Evolutionary conservation across 768 basidiomycete genomes (phyloP).

Genomic region (Mycena galericulata): DNA sequence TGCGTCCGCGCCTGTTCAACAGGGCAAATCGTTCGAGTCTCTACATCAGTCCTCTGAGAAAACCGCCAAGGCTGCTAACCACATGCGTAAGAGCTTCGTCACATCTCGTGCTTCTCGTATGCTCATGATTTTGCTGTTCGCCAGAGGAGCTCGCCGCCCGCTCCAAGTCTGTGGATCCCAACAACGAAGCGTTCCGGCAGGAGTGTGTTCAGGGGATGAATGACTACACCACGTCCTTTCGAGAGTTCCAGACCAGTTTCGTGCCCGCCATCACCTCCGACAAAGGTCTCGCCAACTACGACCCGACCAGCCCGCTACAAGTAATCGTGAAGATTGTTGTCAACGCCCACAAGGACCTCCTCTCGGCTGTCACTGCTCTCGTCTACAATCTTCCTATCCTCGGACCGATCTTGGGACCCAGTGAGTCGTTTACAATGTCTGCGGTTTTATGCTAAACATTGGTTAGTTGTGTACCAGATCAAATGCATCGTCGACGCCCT

Average conservation of each 20-base stretch:
- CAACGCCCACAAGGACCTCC: slow-evolving; percentile 60
- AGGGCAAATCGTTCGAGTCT: background rate
- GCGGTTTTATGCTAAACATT: slow-evolving; percentile 4
- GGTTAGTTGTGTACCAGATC: slow-evolving; percentile 65
- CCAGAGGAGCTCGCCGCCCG: slow-evolving; percentile 50
- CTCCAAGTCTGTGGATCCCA: slow-evolving; percentile 38
- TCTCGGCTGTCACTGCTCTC: slow-evolving; percentile 48
- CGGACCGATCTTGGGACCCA: slow-evolving; percentile 64
- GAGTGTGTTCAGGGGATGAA: slow-evolving; percentile 51
- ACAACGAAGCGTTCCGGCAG: slow-evolving; percentile 51
- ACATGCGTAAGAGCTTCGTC: slow-evolving; percentile 45
- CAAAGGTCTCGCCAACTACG: slow-evolving; percentile 66
- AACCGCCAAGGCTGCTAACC: slow-evolving; percentile 29
- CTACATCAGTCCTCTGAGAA: background rate
- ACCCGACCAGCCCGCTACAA: slow-evolving; percentile 57
- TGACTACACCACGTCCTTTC: slow-evolving; percentile 48
- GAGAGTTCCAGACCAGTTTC: slow-evolving; percentile 48
- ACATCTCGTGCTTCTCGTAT: background rate
- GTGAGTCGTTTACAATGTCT: slow-evolving; percentile 52
- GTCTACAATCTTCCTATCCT: slow-evolving; percentile 56
- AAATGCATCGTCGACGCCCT: slow-evolving; percentile 70
- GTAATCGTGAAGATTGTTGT: slow-evolving; percentile 61
- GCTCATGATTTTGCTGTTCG: slow-evolving; percentile 4
- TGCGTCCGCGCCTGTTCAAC: slow-evolving; percentile 8
- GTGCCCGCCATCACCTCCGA: slow-evolving; percentile 48